Conservation (phyloP, 192 early-diverging fungal genomes). For the Oehlia diaphana region DNA sequence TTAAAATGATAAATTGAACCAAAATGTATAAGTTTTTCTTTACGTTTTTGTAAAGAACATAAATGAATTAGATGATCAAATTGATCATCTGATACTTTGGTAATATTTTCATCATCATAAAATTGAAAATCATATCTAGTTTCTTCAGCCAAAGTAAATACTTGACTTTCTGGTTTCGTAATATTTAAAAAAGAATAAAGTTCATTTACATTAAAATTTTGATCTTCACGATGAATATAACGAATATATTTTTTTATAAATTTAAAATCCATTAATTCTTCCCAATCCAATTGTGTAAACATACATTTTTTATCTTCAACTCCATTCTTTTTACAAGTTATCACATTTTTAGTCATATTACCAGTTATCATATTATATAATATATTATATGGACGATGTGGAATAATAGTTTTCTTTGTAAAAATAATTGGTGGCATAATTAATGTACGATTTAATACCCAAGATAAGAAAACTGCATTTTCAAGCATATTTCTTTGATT, state of each 20-base stretch:
- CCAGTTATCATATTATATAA: background rate
- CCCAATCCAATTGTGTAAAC: background rate
- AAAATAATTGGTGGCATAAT: slow-evolving; percentile 44
- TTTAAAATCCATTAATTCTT: slow-evolving; percentile 4
- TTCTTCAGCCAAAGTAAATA: background rate
- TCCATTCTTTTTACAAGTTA: background rate
- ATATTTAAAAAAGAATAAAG: background rate
- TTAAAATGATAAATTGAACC: slow-evolving; percentile 52
- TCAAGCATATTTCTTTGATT: slow-evolving; percentile 46
- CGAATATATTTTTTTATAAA: background rate
- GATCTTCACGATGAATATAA: background rate
- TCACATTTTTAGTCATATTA: background rate
- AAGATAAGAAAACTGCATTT: slow-evolving; percentile 44
- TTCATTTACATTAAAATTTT: background rate
- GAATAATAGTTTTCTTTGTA: slow-evolving; percentile 2
- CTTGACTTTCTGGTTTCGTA: background rate
- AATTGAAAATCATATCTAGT: background rate
- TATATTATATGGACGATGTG: background rate
- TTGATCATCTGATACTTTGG: slow-evolving; percentile 21
- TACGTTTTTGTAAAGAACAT: slow-evolving; percentile 36
- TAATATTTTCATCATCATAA: slow-evolving; percentile 7
- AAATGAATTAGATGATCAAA: slow-evolving; percentile 44
- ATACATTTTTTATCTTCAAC: background rate
- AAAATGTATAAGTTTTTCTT: slow-evolving; percentile 50
- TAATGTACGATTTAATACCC: slow-evolving; percentile 44